These are phyloP conservation scores for Clarireedia paspali DNA, from an alignment of 2,329 filamentous ascomycete genomes.

Conservation along the genomic window DNA sequence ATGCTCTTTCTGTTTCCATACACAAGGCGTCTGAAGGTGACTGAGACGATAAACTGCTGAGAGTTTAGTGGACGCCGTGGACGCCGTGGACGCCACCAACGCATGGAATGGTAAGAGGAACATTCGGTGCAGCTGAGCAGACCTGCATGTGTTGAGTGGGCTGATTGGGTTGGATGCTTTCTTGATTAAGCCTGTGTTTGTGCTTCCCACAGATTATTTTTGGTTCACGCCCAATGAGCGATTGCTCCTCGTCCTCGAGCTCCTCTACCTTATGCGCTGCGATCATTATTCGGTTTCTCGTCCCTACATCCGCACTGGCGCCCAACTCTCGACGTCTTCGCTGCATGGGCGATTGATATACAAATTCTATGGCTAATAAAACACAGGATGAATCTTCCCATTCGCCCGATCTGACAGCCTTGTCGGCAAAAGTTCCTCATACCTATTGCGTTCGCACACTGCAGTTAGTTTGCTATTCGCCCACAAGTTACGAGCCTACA, in stretches of 20 bases:
- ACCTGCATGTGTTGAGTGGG: background rate
- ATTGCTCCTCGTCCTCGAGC: too few relatives aligned
- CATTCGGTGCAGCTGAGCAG: background rate
- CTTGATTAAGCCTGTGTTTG: background rate
- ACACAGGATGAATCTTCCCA: slow-evolving; percentile 36
- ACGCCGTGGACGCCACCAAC: background rate
- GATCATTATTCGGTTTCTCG: too few relatives aligned
- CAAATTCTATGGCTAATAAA: slow-evolving; percentile 21
- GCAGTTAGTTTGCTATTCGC: too few relatives aligned
- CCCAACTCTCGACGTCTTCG: background rate
- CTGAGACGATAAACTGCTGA: too few relatives aligned
- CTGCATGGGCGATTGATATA: background rate
- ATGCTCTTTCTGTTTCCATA: too few relatives aligned
- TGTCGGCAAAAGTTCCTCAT: slow-evolving; percentile 22
- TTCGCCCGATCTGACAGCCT: slow-evolving; percentile 30
- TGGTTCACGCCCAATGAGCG: too few relatives aligned
- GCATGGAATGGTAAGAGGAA: slow-evolving; percentile 6
- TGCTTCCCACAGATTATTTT: too few relatives aligned
- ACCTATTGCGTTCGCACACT: slow-evolving; percentile 7
- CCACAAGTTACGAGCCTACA: background rate
- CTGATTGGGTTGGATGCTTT: background rate
- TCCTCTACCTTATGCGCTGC: too few relatives aligned
- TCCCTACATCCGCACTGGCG: too few relatives aligned
- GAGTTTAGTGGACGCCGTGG: too few relatives aligned
- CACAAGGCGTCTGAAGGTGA: too few relatives aligned